phyloP scores from a whole-genome alignment of 805 yeast genomes.

The Blastobotrys chiropterorum region DNA sequence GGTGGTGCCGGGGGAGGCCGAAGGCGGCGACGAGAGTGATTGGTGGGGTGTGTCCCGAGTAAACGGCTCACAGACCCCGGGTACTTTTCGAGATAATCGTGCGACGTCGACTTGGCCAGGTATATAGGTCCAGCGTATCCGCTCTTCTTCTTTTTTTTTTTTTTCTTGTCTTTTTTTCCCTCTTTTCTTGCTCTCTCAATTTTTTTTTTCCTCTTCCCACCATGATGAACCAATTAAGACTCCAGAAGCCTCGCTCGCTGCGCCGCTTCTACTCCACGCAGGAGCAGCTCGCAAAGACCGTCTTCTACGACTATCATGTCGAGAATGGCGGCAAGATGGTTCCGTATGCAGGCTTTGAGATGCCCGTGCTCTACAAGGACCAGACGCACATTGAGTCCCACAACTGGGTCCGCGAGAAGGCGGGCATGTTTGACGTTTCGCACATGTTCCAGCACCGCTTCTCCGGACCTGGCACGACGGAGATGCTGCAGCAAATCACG shows the following conservation, averaged over 20 bases:
- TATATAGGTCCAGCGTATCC: not conserved
- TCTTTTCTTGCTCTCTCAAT: not conserved
- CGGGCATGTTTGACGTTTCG: constrained; percentile 92
- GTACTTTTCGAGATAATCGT: not conserved
- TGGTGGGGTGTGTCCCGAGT: not conserved
- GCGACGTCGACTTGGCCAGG: not conserved
- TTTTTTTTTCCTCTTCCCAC: not conserved
- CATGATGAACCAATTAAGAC: not conserved
- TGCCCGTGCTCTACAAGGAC: constrained; percentile 87
- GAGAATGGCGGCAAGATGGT: constrained; percentile 84
- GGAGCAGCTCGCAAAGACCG: constrained; percentile 45
- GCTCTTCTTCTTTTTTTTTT: not conserved
- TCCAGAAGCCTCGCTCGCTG: not conserved
- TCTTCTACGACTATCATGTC: constrained; percentile 74
- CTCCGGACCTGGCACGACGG: constrained; percentile 59
- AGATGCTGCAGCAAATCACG: constrained; percentile 72
- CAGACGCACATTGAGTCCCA: constrained; percentile 91
- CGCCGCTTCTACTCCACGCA: constrained; percentile 10
- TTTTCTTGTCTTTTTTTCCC: not conserved
- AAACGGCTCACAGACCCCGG: not conserved
- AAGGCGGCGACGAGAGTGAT: not conserved
- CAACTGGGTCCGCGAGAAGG: constrained; percentile 82
- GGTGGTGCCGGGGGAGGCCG: not conserved
- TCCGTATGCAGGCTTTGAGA: constrained; percentile 91
- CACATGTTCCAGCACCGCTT: constrained; percentile 93